A percentile compares a stretch with the other conserved stretches of the same genome.
These are phyloP conservation scores for Hypoxylon rubiginosum DNA, from an alignment of 2,329 filamentous ascomycete genomes.

Conservation along the genomic window DNA sequence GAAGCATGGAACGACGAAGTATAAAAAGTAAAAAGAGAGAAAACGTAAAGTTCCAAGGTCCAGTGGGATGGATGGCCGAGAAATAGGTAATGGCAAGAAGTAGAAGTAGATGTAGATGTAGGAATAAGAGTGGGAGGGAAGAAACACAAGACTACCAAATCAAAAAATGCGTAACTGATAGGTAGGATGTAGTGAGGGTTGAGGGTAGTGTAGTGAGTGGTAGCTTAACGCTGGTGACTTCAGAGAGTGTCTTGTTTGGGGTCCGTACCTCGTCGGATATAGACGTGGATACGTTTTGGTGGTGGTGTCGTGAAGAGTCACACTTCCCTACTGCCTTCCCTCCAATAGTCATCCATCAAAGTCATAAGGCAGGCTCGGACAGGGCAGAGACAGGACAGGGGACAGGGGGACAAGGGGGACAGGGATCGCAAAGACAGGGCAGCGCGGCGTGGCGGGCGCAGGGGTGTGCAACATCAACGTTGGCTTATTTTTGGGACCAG, in stretches of 20 bases:
- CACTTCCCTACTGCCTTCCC: conserved; percentile 40
- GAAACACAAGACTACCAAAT: conserved; percentile 16
- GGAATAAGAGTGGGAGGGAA: conserved; percentile 13
- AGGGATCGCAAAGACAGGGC: neutral
- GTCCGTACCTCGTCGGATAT: conserved; percentile 45
- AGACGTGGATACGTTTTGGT: conserved; percentile 50
- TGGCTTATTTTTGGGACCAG: conserved; percentile 47
- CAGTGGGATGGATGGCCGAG: conserved; percentile 14
- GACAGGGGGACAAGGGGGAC: no score
- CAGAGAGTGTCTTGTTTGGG: conserved; percentile 35
- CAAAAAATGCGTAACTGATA: neutral
- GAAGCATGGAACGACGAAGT: conserved; percentile 14
- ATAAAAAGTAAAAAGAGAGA: conserved; percentile 22
- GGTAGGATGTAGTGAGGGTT: neutral
- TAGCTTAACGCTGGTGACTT: conserved; percentile 38
- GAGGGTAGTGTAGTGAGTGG: no score
- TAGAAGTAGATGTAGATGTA: conserved; percentile 7
- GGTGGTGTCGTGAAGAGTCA: conserved; percentile 52
- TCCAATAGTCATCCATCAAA: conserved; percentile 47
- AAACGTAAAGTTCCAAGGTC: conserved; percentile 7
- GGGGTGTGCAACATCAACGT: conserved; percentile 44
- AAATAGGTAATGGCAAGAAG: conserved; percentile 2
- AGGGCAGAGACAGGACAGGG: conserved; percentile 20
- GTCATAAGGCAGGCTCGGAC: conserved; percentile 48
- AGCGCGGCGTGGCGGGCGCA: conserved; percentile 48